Conservation (phyloP, 2,329 filamentous ascomycete genomes). For the Fusarium praegraminearum region DNA sequence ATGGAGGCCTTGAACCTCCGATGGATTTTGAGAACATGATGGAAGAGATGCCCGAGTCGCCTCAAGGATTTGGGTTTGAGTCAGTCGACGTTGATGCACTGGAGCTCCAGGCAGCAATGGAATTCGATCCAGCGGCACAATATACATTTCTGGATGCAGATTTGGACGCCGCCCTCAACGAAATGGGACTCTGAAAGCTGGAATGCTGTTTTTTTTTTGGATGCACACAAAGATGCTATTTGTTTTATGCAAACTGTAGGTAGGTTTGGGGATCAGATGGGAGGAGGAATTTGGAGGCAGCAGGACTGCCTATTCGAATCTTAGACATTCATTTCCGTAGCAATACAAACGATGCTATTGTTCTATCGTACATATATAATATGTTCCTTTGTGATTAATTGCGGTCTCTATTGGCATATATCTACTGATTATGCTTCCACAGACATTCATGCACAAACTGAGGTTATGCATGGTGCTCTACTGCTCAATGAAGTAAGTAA, state of each 20-base stretch:
- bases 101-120: background rate
- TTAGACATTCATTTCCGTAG: background rate
- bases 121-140: background rate
- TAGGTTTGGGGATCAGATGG: background rate
- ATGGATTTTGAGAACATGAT: background rate
- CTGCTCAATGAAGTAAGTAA: background rate
- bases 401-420: background rate
- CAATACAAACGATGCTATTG: background rate
- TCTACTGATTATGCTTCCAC: background rate
- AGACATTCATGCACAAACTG: background rate
- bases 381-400: background rate
- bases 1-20: background rate
- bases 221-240: background rate
- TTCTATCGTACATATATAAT: fast-evolving
- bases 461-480: background rate
- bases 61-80: background rate
- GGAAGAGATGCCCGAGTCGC: background rate
- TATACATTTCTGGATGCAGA: background rate
- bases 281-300: background rate
- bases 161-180: background rate
- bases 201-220: background rate
- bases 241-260: background rate
- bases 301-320: background rate
- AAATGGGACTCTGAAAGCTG: background rate
- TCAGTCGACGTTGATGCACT: background rate